Evolutionary conservation across 2,329 filamentous ascomycete genomes (phyloP).

Genomic region (Exserohilum turcica): DNA sequence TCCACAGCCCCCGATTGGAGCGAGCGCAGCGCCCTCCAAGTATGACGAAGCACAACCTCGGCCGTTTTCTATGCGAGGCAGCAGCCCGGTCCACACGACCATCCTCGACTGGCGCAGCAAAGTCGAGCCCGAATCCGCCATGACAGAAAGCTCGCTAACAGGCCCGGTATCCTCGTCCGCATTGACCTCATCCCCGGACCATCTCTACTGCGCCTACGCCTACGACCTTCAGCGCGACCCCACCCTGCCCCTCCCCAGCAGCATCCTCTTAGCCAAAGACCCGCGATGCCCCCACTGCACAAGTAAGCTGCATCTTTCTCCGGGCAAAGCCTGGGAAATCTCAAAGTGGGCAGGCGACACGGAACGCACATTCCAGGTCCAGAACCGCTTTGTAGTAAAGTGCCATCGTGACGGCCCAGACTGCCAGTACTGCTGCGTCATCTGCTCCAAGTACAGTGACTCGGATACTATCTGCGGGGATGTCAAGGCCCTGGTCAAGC

Average conservation of each 20-base stretch:
- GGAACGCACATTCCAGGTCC: constrained; percentile 41
- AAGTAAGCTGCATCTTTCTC: constrained; percentile 37
- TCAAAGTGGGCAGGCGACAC: constrained; percentile 37
- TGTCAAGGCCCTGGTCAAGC: constrained; percentile 43
- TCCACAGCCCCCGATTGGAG: constrained; percentile 16
- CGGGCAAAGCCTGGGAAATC: constrained; percentile 45
- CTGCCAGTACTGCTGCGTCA: constrained; percentile 42
- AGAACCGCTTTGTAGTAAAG: constrained; percentile 46
- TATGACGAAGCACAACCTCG: constrained; percentile 18
- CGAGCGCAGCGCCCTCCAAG: constrained; percentile 30
- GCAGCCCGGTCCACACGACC: constrained; percentile 35
- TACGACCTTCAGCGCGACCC: constrained; percentile 38
- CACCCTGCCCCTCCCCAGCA: constrained; percentile 32
- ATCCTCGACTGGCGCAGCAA: constrained; percentile 25
- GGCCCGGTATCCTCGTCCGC: constrained; percentile 28
- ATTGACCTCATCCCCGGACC: constrained; percentile 19
- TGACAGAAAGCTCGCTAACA: constrained; percentile 32
- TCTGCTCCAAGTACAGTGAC: constrained; percentile 33
- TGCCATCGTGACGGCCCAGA: constrained; percentile 41
- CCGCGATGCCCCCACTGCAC: constrained; percentile 43
- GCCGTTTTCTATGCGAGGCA: constrained; percentile 12
- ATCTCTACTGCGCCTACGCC: constrained; percentile 41
- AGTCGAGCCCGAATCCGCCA: constrained; percentile 21
- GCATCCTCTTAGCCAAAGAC: constrained; percentile 28
- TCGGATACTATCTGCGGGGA: constrained; percentile 45